Base-by-base conservation (phyloP, 2,329 filamentous ascomycete species). In the Sporothrix dimorphospora region DNA sequence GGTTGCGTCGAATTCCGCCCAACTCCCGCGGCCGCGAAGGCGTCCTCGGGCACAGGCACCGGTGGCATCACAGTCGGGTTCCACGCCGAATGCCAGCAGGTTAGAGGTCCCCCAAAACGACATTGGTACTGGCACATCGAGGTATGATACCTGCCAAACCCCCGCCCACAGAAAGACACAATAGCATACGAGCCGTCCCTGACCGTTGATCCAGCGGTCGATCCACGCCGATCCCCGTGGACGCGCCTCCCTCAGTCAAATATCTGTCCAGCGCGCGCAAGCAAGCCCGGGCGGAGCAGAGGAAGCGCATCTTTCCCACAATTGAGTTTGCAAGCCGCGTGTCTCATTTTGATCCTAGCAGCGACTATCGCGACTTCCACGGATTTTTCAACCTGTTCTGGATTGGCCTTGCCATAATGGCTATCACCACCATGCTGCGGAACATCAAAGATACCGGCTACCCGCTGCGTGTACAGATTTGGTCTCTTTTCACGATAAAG, bases 341-440 rank as follows among this genome's bases (percentile, higher is more conserved):
- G 27, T 98, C 95, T 21, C 95, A 99, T 82, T 97, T 99, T 80
- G 96, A 99, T 79, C 94, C 94, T 0, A 87, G 89, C 67, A 97
- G 93, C 81, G 94, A 97, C 78, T 94, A 98, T 80, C 90, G 90
- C 78, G 94, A 99, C 81, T 99, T 99, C 80, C 90, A 94, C 77
- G 96, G 96, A 79, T 99, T 99, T 87, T 99, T 98, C 83, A 93
- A 96, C 70, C 88, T 99, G 49, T 99, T 99, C 83, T 99, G 96
- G 96, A 95, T 99, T 75, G 94, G 94, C 11, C 86, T 99, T 73
- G 93, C 93, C 76, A 97, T 99, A 81, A 97, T 99, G 94, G 94
- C 94, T 77, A 91, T 97, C 74, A 98, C 95, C 2, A 93, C 93
- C n/a, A 93, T 94, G 85, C 83, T 98, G 78, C 90, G 95, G 78